These are phyloP conservation scores for Calonectria multiphialidica DNA, from an alignment of 2,329 filamentous ascomycete genomes.

Conservation along the genomic window DNA sequence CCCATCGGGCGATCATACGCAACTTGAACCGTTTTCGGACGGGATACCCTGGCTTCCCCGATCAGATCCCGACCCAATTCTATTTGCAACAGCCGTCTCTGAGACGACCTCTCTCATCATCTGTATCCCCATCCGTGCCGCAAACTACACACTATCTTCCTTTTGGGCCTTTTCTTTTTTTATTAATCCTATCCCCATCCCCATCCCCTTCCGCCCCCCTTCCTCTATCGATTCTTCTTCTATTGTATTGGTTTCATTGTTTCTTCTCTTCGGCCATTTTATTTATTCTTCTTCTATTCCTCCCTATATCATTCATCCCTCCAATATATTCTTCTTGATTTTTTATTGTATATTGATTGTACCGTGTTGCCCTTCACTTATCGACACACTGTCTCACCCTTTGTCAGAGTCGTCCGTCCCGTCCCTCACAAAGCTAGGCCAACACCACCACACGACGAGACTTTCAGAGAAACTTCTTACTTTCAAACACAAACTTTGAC, in stretches of 20 bases:
- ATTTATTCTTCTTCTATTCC: not conserved
- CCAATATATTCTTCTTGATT: not conserved
- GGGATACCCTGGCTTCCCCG: conserved; percentile 36
- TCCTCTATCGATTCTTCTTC: not conserved
- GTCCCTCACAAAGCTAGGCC: not conserved
- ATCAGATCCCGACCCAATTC: conserved; percentile 35
- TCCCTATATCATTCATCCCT: not conserved
- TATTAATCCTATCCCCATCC: not conserved
- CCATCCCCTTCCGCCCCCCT: not conserved
- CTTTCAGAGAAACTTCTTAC: conserved; percentile 8
- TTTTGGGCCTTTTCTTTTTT: not conserved
- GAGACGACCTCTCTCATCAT: conserved; percentile 22
- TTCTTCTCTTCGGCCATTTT: not conserved
- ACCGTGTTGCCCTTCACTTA: conserved; percentile 26
- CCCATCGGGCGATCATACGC: conserved; percentile 28
- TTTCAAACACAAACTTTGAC: not conserved
- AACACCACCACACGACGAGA: not conserved
- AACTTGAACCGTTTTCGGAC: conserved; percentile 40
- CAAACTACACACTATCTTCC: not conserved
- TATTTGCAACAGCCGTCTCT: conserved; percentile 27
- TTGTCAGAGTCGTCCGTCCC: conserved; percentile 1
- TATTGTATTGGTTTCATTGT: not conserved
- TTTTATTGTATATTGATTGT: conserved; percentile 27
- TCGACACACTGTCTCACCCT: conserved; percentile 38
- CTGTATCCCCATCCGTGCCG: conserved; percentile 9